phyloP scores from a whole-genome alignment of 2,329 filamentous ascomycete species.

The Arthrobotrys musiformis region DNA sequence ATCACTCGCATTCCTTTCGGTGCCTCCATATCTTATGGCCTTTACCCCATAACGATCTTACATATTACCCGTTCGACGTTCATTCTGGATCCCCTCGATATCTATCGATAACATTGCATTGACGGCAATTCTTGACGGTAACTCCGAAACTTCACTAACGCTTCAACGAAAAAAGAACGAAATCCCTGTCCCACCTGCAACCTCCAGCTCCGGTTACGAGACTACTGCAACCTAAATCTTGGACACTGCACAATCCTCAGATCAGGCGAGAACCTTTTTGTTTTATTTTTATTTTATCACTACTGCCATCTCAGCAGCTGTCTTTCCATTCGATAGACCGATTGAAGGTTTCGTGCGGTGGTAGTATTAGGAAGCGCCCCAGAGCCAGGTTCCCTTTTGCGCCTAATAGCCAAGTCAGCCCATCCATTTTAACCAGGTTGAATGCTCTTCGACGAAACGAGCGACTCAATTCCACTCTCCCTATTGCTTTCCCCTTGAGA shows the following conservation, averaged over 20 bases:
- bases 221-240: not conserved
- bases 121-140: conserved; percentile 26
- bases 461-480: conserved; percentile 40
- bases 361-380: conserved; percentile 48
- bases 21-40: conserved; percentile 3
- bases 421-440: conserved; percentile 53
- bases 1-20: conserved; percentile 1
- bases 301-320: not conserved
- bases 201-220: too few species aligned
- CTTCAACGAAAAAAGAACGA: conserved; percentile 21
- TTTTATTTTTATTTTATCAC: not conserved
- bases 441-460: conserved; percentile 23
- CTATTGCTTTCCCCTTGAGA: conserved; percentile 47
- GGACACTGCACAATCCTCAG: not conserved
- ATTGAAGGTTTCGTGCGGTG: conserved; percentile 39
- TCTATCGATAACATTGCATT: conserved; percentile 27
- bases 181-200: conserved; percentile 30
- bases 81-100: not conserved
- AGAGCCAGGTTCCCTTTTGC: conserved; percentile 8
- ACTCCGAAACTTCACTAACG: conserved; percentile 25
- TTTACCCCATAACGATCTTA: not conserved
- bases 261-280: conserved; percentile 3
- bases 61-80: conserved; percentile 18
- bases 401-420: conserved; percentile 34
- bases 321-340: conserved; percentile 2